Evolutionary conservation across 495 filamentous ascomycete genomes (phyloP), one percentile per base, ranked within the genome.

Genomic region (Penicillium manginii): DNA sequence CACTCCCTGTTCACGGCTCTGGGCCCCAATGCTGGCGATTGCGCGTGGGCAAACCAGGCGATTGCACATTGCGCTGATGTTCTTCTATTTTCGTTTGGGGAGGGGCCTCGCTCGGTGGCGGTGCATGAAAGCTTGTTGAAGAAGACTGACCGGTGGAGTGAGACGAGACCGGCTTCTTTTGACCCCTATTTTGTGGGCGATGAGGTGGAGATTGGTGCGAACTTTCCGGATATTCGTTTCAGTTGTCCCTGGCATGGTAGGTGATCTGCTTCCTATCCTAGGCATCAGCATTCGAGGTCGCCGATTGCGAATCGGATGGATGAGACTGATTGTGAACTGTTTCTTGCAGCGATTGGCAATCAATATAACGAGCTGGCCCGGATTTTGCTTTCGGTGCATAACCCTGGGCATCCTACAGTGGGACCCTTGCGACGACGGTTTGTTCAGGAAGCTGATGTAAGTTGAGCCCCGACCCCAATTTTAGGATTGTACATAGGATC

Each of bases 11-110:
- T 64, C 21, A 62, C 53, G 0, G 50, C 60, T 2, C 46, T 69
- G 17, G 58, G 63, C 0, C 60, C 60, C 3, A 58, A 67, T 33
- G 53, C 58, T 18, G 63, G 61, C 17, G 66, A 67, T 33, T 67
- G 61, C 22, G 51, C 60, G 18, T 69, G 64, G 66, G 66, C 66
- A 19, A 69, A 69, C 19, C 63, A 66, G 35, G 63, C 66, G 12
- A 69, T 69, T 22, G 61, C 66, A 21, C 66, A 69, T 43, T 67
- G 64, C 33, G 64, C 66, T 4, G 63, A 67, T 51, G 63, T 69
- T 4, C 58, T 69, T 17, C 21, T 69, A 15, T 69, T 67, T 23
- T 64, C 55, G 14, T 69, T 69, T 10, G 64, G 66, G 40, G 49
- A 52, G 21, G 50, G 40, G 2, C 55, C 56, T 15, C 63, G 58